Conservation (phyloP, 2,329 filamentous ascomycete genomes). For the Cordyceps militaris region DNA sequence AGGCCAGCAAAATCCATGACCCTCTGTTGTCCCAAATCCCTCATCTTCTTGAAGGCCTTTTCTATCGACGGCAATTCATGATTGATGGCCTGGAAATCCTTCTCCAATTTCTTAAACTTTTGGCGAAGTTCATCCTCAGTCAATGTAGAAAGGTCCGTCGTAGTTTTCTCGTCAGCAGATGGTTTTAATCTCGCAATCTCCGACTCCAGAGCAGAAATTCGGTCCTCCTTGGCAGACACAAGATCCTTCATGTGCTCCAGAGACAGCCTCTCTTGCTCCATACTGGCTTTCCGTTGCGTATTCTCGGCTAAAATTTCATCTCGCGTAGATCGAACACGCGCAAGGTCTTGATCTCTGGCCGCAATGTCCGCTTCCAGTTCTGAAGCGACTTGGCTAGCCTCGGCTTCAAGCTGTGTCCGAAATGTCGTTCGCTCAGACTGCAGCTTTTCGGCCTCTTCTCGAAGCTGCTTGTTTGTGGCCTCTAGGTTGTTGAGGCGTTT, state of each 20-base stretch:
- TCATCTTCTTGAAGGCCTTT: conserved; percentile 83
- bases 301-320: conserved; percentile 83
- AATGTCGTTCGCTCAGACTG: conserved; percentile 80
- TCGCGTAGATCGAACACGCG: conserved; percentile 72
- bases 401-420: conserved; percentile 72
- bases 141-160: conserved; percentile 48
- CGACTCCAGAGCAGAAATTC: conserved; percentile 74
- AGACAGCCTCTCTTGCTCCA: conserved; percentile 68
- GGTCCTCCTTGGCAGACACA: conserved; percentile 67
- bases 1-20: conserved; percentile 66
- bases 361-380: conserved; percentile 80
- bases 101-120: conserved; percentile 68
- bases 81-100: conserved; percentile 76
- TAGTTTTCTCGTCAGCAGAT: conserved; percentile 36
- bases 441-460: conserved; percentile 77
- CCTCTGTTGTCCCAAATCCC: conserved; percentile 78
- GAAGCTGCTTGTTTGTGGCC: conserved; percentile 75
- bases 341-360: conserved; percentile 74
- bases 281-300: conserved; percentile 67
- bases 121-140: conserved; percentile 63
- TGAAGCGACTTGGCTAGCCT: conserved; percentile 62
- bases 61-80: conserved; percentile 86
- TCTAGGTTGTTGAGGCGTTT: conserved; percentile 88
- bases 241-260: conserved; percentile 73
- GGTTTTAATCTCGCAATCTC: conserved; percentile 67